Evolutionary conservation across 352 stramenopile species (phyloP).

Genomic region (Pythium scleroteichum): DNA sequence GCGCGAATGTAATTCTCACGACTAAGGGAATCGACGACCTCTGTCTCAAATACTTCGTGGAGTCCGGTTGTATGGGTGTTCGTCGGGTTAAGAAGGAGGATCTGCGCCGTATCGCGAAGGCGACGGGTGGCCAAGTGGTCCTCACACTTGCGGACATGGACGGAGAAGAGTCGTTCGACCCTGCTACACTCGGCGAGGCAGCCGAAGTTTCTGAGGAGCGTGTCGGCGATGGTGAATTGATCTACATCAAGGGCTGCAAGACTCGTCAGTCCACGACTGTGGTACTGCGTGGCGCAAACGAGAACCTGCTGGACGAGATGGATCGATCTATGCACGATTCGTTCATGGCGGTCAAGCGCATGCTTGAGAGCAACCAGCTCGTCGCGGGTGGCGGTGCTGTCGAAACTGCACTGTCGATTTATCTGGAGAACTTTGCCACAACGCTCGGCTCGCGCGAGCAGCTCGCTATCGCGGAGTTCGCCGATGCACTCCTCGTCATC

Average conservation of each 20-base stretch:
- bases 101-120: slow-evolving; percentile 97
- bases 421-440: slow-evolving; percentile 98
- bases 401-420: slow-evolving; percentile 97
- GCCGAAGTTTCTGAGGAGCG: slow-evolving; percentile 94
- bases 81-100: slow-evolving; percentile 98
- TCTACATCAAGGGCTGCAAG: slow-evolving; percentile 98
- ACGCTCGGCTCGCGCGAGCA: slow-evolving; percentile 97
- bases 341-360: slow-evolving; percentile 99
- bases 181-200: slow-evolving; percentile 90
- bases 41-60: slow-evolving; percentile 99
- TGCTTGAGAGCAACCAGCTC: slow-evolving; percentile 99
- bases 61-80: slow-evolving; percentile 96
- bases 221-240: slow-evolving; percentile 98
- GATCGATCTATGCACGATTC: slow-evolving; percentile 98
- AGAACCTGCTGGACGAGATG: slow-evolving; percentile 99
- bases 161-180: slow-evolving; percentile 97
- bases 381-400: slow-evolving; percentile 98
- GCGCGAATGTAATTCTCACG: slow-evolving; percentile 99
- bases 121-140: slow-evolving; percentile 96
- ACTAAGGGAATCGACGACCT: slow-evolving; percentile 99
- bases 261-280: slow-evolving; percentile 94
- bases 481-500: slow-evolving; percentile 97
- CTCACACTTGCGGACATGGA: slow-evolving; percentile 99
- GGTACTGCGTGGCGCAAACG: slow-evolving; percentile 98
- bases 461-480: slow-evolving; percentile 99